A percentile compares a stretch with the other conserved stretches of the same genome.
phyloP scores from a whole-genome alignment of 495 filamentous ascomycete species.

The Tuber aestivum region DNA sequence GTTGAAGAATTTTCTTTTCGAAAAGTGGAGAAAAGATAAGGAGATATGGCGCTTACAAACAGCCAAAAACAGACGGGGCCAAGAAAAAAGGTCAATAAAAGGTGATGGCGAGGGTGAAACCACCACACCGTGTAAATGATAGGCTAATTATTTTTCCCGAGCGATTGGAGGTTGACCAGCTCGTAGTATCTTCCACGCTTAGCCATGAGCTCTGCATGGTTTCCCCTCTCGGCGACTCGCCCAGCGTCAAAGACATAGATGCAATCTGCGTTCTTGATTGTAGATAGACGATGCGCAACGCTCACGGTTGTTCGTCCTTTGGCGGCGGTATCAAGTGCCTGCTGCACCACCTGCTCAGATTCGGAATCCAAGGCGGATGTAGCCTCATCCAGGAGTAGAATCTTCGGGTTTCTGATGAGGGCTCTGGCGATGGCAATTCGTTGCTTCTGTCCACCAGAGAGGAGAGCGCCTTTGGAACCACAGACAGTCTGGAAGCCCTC shows the following conservation, averaged over 20 bases:
- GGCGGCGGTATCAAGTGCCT: conserved; percentile 67
- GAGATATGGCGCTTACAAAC: neutral
- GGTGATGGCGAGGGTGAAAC: neutral
- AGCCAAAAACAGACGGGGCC: neutral
- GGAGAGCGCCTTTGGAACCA: conserved; percentile 68
- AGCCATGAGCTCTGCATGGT: conserved; percentile 60
- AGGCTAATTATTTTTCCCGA: conserved; percentile 53
- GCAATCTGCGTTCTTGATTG: conserved; percentile 74
- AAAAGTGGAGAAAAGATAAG: neutral
- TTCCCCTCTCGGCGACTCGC: conserved; percentile 65
- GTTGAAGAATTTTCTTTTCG: neutral
- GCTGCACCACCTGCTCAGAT: conserved; percentile 76
- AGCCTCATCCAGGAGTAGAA: conserved; percentile 74
- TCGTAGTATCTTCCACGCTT: conserved; percentile 68
- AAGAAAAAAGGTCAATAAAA: neutral
- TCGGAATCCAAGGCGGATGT: conserved; percentile 77
- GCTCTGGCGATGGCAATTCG: conserved; percentile 71
- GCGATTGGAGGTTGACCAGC: conserved; percentile 70
- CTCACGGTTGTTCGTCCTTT: conserved; percentile 71
- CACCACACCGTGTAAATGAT: neutral
- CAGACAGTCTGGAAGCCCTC: conserved; percentile 72
- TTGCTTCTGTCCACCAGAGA: conserved; percentile 81
- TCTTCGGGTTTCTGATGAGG: conserved; percentile 61
- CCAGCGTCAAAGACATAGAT: conserved; percentile 82
- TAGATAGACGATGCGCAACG: conserved; percentile 70